A percentile compares a stretch with the other conserved stretches of the same genome.
Conservation (phyloP, 2,329 filamentous ascomycete species). For the Trichoderma sp. region DNA sequence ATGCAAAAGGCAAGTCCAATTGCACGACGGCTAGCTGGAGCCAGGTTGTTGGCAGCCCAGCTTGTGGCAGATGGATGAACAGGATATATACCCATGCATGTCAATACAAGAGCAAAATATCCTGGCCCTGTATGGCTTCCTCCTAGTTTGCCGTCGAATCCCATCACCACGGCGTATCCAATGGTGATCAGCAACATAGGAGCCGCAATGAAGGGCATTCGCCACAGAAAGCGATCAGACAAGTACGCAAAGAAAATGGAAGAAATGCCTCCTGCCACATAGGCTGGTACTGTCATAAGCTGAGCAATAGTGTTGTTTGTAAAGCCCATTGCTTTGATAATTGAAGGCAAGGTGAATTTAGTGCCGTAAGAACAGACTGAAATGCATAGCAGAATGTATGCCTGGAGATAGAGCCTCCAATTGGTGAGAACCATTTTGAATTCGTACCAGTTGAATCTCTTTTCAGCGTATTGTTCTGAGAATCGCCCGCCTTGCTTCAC, state of each 20-base stretch:
- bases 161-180: slow-evolving; percentile 60
- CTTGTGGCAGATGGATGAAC: slow-evolving; percentile 63
- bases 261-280: not conserved
- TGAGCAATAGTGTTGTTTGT: slow-evolving; percentile 26
- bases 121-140: slow-evolving; percentile 50
- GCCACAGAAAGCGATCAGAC: slow-evolving; percentile 2
- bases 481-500: slow-evolving; percentile 34
- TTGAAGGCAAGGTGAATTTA: slow-evolving; percentile 23
- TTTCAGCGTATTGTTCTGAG: slow-evolving; percentile 25
- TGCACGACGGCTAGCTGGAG: slow-evolving; percentile 37
- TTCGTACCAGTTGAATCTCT: slow-evolving; percentile 6
- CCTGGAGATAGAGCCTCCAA: slow-evolving; percentile 10
- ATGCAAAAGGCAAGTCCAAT: slow-evolving; percentile 43
- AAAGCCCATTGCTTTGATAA: slow-evolving; percentile 13
- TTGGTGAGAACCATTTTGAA: slow-evolving; percentile 11
- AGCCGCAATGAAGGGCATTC: not conserved
- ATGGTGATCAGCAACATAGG: slow-evolving; percentile 47
- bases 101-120: slow-evolving; percentile 69
- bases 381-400: not conserved
- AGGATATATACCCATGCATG: slow-evolving; percentile 70
- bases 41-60: slow-evolving; percentile 71
- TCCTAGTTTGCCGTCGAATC: slow-evolving; percentile 52
- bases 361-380: slow-evolving; percentile 27
- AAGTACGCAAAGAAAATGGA: slow-evolving; percentile 1
- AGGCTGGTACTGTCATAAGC: slow-evolving; percentile 2